Evolutionary conservation across 1,139 yeast species (phyloP).

Genomic region (Lodderomyces theae): DNA sequence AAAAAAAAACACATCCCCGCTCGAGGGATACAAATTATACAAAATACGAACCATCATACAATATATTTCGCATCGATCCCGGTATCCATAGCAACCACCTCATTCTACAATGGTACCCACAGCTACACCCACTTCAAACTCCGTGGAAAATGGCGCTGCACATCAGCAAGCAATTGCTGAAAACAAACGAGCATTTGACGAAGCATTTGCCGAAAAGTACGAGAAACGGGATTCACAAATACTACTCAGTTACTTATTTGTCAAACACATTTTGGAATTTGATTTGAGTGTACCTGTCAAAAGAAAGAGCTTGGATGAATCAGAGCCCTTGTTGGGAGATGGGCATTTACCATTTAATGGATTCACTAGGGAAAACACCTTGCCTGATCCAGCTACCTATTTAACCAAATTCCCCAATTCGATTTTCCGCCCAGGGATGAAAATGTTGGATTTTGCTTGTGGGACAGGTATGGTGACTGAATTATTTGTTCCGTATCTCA

Average conservation of each 20-base stretch:
- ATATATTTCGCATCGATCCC: too few relatives aligned
- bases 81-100: too few relatives aligned
- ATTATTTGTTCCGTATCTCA: constrained; percentile 28
- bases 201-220: constrained; percentile 21
- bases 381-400: constrained; percentile 17
- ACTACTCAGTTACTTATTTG: constrained; percentile 19
- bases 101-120: too few relatives aligned
- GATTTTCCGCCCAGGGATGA: constrained; percentile 27
- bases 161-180: constrained; percentile 25
- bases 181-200: constrained; percentile 23
- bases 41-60: too few relatives aligned
- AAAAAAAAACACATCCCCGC: too few relatives aligned
- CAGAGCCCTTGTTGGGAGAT: constrained; percentile 19
- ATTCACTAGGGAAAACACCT: constrained; percentile 12
- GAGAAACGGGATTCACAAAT: constrained; percentile 22
- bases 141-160: background rate
- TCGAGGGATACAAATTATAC: too few relatives aligned
- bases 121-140: too few relatives aligned
- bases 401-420: constrained; percentile 14
- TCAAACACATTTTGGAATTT: constrained; percentile 22
- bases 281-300: constrained; percentile 15
- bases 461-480: constrained; percentile 41
- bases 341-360: constrained; percentile 16
- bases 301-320: constrained; percentile 16
- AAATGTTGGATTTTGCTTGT: constrained; percentile 43